Percentiles rank a stretch among this genome's conserved stretches.
phyloP scores from a whole-genome alignment of 306 rosid genomes.

The Glycyrrhiza uralensis region DNA sequence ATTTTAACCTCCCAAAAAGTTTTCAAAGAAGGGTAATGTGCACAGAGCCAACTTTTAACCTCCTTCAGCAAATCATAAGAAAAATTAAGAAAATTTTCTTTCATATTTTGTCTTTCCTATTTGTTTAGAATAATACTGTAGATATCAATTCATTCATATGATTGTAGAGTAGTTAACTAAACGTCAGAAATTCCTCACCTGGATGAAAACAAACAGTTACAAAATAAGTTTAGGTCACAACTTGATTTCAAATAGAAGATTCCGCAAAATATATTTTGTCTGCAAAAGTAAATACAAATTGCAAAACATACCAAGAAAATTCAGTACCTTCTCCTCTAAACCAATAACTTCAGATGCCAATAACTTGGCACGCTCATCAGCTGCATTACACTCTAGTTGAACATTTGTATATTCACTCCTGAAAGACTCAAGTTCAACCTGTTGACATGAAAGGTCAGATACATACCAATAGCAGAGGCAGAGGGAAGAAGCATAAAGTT shows the following conservation, averaged over 20 bases:
- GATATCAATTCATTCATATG: not conserved
- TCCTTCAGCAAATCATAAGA: not conserved
- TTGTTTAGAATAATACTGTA: not conserved
- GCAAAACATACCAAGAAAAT: conserved; percentile 48
- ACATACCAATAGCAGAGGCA: not conserved
- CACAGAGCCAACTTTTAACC: too few species aligned
- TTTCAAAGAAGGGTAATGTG: too few species aligned
- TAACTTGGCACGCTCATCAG: conserved; percentile 93
- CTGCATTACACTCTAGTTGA: conserved; percentile 89
- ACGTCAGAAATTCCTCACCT: not conserved
- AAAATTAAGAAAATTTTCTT: not conserved
- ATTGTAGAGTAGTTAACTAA: not conserved
- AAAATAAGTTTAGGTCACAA: not conserved
- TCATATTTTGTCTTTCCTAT: not conserved
- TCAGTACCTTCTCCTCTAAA: conserved; percentile 92
- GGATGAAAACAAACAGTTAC: not conserved
- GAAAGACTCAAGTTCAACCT: conserved; percentile 83
- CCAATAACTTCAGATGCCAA: conserved; percentile 96
- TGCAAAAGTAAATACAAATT: not conserved
- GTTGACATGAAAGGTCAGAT: conserved; percentile 20
- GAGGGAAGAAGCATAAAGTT: not conserved
- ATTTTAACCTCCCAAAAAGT: too few species aligned
- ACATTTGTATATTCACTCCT: conserved; percentile 73
- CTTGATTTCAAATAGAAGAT: not conserved
- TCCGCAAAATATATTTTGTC: not conserved